phyloP scores from a whole-genome alignment of 176 grass and related monocot species.

The Triticum dicoccoides region DNA sequence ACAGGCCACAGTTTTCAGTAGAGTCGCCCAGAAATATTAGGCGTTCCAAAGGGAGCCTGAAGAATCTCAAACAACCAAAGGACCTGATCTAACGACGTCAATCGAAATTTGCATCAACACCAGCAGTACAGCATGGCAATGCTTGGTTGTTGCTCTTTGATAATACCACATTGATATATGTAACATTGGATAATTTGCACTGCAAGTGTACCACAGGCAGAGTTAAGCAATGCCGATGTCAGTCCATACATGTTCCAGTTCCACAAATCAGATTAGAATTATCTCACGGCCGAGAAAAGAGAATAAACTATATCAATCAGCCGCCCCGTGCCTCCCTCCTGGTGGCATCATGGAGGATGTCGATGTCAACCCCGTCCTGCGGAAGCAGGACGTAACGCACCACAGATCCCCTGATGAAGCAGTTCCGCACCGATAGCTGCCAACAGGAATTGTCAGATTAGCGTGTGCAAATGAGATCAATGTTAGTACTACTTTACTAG shows the following conservation, averaged over 20 bases:
- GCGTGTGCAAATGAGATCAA: background rate
- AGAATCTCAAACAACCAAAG: slow-evolving; percentile 5
- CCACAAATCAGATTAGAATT: slow-evolving; percentile 5
- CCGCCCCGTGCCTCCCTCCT: slow-evolving; percentile 91
- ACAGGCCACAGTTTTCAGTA: background rate
- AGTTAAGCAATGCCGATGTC: background rate
- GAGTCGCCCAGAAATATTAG: background rate
- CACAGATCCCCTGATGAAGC: slow-evolving; percentile 96
- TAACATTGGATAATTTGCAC: slow-evolving; percentile 20
- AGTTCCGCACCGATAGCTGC: slow-evolving; percentile 91
- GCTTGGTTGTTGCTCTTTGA: background rate
- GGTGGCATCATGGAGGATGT: slow-evolving; percentile 98
- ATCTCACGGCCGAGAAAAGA: background rate
- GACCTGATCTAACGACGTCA: slow-evolving; percentile 13
- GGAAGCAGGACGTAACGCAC: slow-evolving; percentile 95
- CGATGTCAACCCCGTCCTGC: slow-evolving; percentile 81
- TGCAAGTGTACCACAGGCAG: slow-evolving; percentile 4
- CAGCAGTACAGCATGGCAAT: background rate
- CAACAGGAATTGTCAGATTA: background rate
- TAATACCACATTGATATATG: background rate
- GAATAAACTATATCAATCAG: slow-evolving; percentile 43
- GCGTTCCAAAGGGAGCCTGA: background rate
- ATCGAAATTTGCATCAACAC: background rate
- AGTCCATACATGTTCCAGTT: slow-evolving; percentile 20
- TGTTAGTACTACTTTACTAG: background rate